Evolutionary conservation across 306 rosid species (phyloP), one percentile per base, ranked within the genome.

Genomic region (Trifolium fragiferum): DNA sequence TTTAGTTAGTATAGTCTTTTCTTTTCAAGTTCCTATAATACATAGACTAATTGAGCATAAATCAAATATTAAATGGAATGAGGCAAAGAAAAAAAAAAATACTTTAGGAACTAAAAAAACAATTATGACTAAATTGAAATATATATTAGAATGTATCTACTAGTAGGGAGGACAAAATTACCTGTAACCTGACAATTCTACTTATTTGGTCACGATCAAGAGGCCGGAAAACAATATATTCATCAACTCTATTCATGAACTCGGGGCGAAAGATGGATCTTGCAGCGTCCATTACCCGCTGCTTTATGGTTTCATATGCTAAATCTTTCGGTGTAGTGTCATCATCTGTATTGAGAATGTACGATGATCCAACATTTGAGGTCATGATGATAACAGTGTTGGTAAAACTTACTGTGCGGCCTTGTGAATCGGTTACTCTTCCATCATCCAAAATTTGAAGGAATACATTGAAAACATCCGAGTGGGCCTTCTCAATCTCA

Each of bases 391-490:
- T 90, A 43, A 94, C 90, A 5, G 96, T 88, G 80, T 94, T 94
- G 46, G 96, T 92, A 78, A 94, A 94, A 80, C 96, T 94, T 72
- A 94, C 89, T 0, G 96, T 92, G 32, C 96, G 93, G 30, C 99
- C 99, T 68, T 94, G 99, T 2, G 99, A 94, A 72, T 94, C 97
- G 0, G 99, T 92, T 54, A 94, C 90, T 76, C 97, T 85, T n/a
- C 99, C 99, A 25, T 92, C 99, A 15, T 94, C 99, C 66, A 94
- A 83, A 75, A 94, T 90, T 82, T 94, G 99, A 81, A 94, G 99
- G 80, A 94, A 90, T 35, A 92, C 95, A 78, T 92, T 94, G 77
- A 94, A 94, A 72, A 90, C 99, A 66, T 94, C 97, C 0, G 92
- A 60, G 58, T 94, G 97, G 13, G 99, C 96, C 87, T 94, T 94